Base-by-base conservation (phyloP, 2,329 filamentous ascomycete species). In the Claviceps spartinae region DNA sequence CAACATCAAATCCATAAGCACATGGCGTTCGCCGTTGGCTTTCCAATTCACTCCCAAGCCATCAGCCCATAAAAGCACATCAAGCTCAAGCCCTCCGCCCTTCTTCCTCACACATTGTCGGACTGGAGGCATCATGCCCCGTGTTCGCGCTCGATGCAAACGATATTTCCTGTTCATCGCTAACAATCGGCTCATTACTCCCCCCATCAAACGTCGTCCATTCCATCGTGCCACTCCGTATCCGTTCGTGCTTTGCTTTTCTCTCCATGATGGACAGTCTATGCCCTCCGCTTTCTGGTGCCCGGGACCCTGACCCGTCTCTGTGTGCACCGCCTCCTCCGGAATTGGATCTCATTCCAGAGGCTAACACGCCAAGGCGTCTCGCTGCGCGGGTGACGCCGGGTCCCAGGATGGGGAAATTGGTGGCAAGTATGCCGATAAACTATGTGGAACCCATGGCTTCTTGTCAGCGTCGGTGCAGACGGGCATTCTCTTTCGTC, bases 371-470 rank as follows among this genome's bases (percentile, higher is more conserved):
- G 68, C 67, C 36, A 68, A 70, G 53, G 16, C 11, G 26, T 30
- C 47, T 41, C 18, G 34, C 34, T 36, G 18, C 34, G 18, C 47
- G 51, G 20, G 34, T 6, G 9, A 34, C 6, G n/a, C 16, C 16
- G 11, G 48, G 48, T 22, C 48, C 48, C 13, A 49, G 22, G 20
- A 63, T 62, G 2, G 69, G 66, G n/a, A 65, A 62, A 52, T 70
- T 72, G 48, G 70, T 66, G 46, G 67, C 68, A 38, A 73, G 64
- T 48, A 72, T 68, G n/a, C 62, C 69, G 36, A 72, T 65, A 43
- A 73, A 71, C 65, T 69, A 48, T n/a, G n/a, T 13, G 30, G 2
- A 13, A 2, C 1, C 30, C 30, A 34, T 34, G 30, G 3, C 9
- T 11, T 34, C 30, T 34, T 47, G 30, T 36, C 4, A 47, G 26